Evolutionary conservation across 2,329 filamentous ascomycete species (phyloP), one percentile per base, ranked within the genome.

Genomic region (Beauveria rudraprayagi): DNA sequence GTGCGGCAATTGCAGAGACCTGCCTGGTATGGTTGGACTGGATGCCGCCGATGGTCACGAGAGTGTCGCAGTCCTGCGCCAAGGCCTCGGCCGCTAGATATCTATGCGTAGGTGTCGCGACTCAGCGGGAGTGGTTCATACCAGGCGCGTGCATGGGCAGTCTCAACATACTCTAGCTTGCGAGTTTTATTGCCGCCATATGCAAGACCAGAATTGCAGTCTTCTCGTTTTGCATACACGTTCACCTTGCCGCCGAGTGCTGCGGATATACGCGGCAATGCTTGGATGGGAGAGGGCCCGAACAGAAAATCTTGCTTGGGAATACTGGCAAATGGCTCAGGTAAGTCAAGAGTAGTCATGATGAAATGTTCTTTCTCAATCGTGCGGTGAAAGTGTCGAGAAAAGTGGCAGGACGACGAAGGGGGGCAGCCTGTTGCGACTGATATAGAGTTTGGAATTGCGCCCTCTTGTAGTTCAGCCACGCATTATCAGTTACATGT

Each of bases 161-260:
- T 19, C 17, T 14, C 3, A 47, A 67, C 70, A 65, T 69, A 83
- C 77, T 90, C 86, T 2, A 89, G 78, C 71, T 89, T 89, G 62
- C 86, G 79, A 34, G 82, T 84, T 73, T 89, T 89, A 76, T 89
- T 89, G 58, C 85, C 86, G 43, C 86, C 86, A 67, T 80, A 88
- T 3, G 86, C 86, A 19, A 88, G 78, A 0, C 82, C 83, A 1
- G 84, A 87, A 73, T 87, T 88, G 68, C 85, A 84, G 73, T 90
- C 88, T 65, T 90, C 87, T 56, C 87, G 81, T 73, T 90, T 90
- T 58, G 87, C 87, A 69, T 84, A 90, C 64, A 90, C 80, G 22
- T 79, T 77, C 46, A 88, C 83, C 66, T 80, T 80, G 34, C 80
- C 80, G 54, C 82, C 80, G 5, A 89, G 79, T 26, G 82, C 83